Evolutionary conservation across 257 asterid genomes (phyloP).

Genomic region (Scutellaria galericulata): DNA sequence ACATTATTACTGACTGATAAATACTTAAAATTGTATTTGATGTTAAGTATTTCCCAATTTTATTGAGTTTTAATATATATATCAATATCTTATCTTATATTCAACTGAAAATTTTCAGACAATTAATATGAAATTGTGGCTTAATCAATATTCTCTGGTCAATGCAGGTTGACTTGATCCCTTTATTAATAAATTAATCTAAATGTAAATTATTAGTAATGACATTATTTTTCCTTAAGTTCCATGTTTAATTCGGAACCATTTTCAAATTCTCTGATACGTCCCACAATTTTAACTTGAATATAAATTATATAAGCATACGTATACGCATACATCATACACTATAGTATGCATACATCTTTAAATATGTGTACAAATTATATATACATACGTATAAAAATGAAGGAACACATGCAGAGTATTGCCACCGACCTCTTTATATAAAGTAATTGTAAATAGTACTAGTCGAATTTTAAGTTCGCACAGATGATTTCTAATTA

Average conservation of each 20-base stretch:
- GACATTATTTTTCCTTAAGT: not conserved
- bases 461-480: too few species aligned
- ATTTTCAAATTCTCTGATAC: slow-evolving; percentile 18
- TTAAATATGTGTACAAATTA: not conserved
- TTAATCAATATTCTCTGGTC: slow-evolving; percentile 18
- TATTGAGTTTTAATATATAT: too few species aligned
- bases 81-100: too few species aligned
- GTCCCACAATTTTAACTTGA: not conserved
- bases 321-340: slow-evolving; percentile 17
- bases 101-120: too few species aligned
- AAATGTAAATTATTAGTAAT: not conserved
- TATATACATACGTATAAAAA: slow-evolving; percentile 15
- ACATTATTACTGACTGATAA: too few species aligned
- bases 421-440: not conserved
- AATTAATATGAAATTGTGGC: too few species aligned
- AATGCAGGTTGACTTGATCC: slow-evolving; percentile 34
- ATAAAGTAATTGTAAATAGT: not conserved
- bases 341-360: not conserved
- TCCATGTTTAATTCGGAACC: not conserved
- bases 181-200: not conserved
- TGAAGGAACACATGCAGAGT: slow-evolving; percentile 23
- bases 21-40: too few species aligned
- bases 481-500: too few species aligned
- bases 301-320: not conserved
- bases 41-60: too few species aligned